Percentiles rank a stretch among this genome's conserved stretches.
Evolutionary conservation across 2,329 filamentous ascomycete species (phyloP).

Genomic region (Cladosporium halotolerans): DNA sequence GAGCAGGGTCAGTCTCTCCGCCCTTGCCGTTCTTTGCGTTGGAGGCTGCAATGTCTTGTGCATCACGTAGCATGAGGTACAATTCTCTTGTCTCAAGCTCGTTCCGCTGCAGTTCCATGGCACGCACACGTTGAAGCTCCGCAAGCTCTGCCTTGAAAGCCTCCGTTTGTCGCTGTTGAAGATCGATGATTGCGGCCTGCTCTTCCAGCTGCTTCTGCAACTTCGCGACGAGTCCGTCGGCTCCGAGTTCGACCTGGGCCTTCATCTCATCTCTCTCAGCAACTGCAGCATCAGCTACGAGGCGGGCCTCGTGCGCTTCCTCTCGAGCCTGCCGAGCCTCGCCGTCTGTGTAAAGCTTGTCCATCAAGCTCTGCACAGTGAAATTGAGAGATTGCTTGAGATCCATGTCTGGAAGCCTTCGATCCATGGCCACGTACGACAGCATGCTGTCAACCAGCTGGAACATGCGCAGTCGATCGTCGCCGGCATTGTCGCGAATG

Average conservation of each 20-base stretch:
- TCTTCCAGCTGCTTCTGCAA: constrained; percentile 92
- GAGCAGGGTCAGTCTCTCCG: constrained; percentile 60
- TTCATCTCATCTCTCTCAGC: constrained; percentile 94
- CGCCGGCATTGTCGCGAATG: constrained; percentile 83
- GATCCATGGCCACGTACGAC: constrained; percentile 97
- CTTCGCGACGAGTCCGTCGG: constrained; percentile 87
- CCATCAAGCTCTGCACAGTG: constrained; percentile 88
- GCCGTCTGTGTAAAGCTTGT: constrained; percentile 93
- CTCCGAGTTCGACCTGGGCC: constrained; percentile 79
- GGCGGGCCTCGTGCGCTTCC: constrained; percentile 81
- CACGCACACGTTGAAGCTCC: constrained; percentile 75
- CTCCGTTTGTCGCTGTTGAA: constrained; percentile 79
- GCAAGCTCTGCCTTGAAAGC: constrained; percentile 83
- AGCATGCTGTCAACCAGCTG: constrained; percentile 98
- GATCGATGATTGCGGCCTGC: constrained; percentile 81
- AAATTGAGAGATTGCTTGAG: constrained; percentile 97
- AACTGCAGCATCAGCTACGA: constrained; percentile 92
- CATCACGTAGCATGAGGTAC: constrained; percentile 96
- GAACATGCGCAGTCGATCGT: constrained; percentile 91
- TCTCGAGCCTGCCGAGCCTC: constrained; percentile 89
- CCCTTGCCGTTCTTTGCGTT: constrained; percentile 61
- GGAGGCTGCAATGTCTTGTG: constrained; percentile 89
- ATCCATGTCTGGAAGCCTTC: constrained; percentile 91
- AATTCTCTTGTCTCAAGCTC: constrained; percentile 94
- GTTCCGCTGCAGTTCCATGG: constrained; percentile 87